phyloP scores from a whole-genome alignment of 2,329 filamentous ascomycete genomes.

The Keithomyces neogunnii region DNA sequence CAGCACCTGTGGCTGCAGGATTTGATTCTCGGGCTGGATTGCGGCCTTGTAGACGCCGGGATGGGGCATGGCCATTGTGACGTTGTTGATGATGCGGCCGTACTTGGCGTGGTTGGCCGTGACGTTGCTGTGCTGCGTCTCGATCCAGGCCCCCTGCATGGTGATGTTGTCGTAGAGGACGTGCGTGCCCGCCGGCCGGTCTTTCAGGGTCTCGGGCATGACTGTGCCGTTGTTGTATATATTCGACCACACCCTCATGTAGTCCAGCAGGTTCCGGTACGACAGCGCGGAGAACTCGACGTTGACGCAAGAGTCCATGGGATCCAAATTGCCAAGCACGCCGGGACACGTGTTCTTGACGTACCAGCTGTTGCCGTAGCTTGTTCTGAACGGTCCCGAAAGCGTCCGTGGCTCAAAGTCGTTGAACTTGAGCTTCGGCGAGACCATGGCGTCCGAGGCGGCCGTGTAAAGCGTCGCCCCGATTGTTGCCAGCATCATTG shows the following conservation, averaged over 20 bases:
- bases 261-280: constrained; percentile 62
- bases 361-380: constrained; percentile 56
- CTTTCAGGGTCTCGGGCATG: constrained; percentile 27
- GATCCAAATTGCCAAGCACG: constrained; percentile 39
- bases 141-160: constrained; percentile 60
- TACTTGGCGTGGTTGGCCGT: constrained; percentile 38
- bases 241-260: constrained; percentile 45
- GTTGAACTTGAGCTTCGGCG: constrained; percentile 60
- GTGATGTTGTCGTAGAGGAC: constrained; percentile 67
- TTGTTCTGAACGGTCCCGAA: constrained; percentile 46
- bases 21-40: constrained; percentile 49
- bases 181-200: constrained; percentile 52
- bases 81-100: constrained; percentile 60
- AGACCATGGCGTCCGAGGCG: constrained; percentile 65
- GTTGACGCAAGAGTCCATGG: constrained; percentile 52
- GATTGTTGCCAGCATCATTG: constrained; percentile 43
- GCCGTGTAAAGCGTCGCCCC: constrained; percentile 67
- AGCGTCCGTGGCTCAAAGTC: constrained; percentile 37
- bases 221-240: constrained; percentile 35
- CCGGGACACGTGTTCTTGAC: constrained; percentile 50
- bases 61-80: constrained; percentile 72
- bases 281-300: constrained; percentile 62
- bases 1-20: constrained; percentile 60
- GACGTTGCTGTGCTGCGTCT: constrained; percentile 44
- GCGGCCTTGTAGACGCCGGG: constrained; percentile 58